Percentiles rank a stretch among this genome's conserved stretches.
Conservation (phyloP, 192 early-diverging fungal genomes). For the Mortierella hygrophila region DNA sequence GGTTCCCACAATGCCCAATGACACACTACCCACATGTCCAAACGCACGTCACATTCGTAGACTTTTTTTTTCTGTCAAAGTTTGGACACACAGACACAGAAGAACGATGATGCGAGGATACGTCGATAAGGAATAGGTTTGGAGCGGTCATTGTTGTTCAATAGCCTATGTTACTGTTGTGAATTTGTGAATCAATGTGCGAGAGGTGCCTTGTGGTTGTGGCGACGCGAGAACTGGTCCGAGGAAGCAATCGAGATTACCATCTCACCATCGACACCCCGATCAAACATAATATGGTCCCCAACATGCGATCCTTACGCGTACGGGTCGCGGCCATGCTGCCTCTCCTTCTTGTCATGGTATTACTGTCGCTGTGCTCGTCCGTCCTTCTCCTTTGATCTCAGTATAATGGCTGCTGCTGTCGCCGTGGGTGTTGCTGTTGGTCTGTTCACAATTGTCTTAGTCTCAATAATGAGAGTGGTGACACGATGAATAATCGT, state of each 20-base stretch:
- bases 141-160: not conserved
- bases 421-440: not conserved
- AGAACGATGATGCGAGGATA: not conserved
- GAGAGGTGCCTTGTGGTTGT: not conserved
- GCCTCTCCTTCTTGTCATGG: not conserved
- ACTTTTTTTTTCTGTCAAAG: not conserved
- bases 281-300: constrained; percentile 23
- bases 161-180: not conserved
- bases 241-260: constrained; percentile 11
- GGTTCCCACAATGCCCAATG: not conserved
- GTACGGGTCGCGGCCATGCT: not conserved
- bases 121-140: not conserved
- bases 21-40: not conserved
- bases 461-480: constrained; percentile 36
- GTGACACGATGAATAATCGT: constrained; percentile 23
- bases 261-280: constrained; percentile 21
- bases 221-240: not conserved
- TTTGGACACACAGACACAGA: not conserved
- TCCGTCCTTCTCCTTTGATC: not conserved
- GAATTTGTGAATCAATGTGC: not conserved
- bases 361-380: not conserved
- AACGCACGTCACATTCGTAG: not conserved
- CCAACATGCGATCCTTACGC: not conserved
- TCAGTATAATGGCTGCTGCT: not conserved
- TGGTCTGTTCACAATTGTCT: constrained; percentile 25